Percentiles rank a stretch among this genome's conserved stretches.
These are phyloP conservation scores for Hyparrhenia diplandra DNA, from an alignment of 176 grass and related monocot genomes.

Conservation along the genomic window DNA sequence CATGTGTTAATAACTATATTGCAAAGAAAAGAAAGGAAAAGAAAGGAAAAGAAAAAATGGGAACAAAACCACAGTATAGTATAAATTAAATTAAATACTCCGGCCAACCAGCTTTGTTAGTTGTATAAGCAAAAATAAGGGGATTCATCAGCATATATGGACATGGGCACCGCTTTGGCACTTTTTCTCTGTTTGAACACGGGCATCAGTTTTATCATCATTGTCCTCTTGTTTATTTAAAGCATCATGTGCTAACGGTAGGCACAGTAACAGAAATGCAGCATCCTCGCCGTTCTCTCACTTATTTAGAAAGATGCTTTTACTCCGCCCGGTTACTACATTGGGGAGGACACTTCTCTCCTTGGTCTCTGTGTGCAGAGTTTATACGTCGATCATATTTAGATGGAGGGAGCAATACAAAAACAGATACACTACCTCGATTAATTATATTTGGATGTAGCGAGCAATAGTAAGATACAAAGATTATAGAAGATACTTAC, in stretches of 20 bases:
- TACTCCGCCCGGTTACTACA: background rate
- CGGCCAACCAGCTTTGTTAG: background rate
- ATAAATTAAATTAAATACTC: background rate
- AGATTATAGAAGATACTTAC: background rate
- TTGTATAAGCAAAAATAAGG: background rate
- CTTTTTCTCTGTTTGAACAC: background rate
- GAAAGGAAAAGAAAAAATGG: background rate
- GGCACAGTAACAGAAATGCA: background rate
- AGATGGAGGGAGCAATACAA: background rate
- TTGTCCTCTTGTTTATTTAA: background rate
- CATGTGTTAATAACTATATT: conserved; percentile 9
- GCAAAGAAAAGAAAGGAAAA: background rate
- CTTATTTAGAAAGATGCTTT: background rate
- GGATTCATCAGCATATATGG: background rate
- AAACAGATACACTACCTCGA: background rate
- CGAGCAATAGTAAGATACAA: background rate
- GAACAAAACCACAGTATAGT: background rate
- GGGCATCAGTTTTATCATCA: background rate
- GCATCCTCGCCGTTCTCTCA: background rate
- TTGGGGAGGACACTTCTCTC: background rate
- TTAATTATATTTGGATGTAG: background rate
- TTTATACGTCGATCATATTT: background rate
- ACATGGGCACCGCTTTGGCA: background rate
- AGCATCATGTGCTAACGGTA: background rate
- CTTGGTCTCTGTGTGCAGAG: background rate